Base-by-base conservation (phyloP, 768 basidiomycete genomes). In the Boletellus ananas region DNA sequence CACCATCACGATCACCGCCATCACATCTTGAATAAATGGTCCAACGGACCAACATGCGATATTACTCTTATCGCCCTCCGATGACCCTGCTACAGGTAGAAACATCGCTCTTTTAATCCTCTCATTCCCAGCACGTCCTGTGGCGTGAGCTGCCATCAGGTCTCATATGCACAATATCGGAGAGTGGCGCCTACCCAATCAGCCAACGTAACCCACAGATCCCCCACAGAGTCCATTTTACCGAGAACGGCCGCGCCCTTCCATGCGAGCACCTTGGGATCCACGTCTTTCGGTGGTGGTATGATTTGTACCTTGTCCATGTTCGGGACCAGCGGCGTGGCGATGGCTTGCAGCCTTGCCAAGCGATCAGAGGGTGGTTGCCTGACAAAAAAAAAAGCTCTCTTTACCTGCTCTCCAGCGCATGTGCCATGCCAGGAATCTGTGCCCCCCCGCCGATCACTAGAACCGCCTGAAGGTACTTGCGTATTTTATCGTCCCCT, bases 251-350 rank as follows among this genome's bases (percentile, higher is more conserved):
- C 81, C 6, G 87, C 92, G 10, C 96, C 96, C 67, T 97, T 97
- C 96, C 96, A 99, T 14, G 84, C 84, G 29, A 98, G 78, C 34
- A 92, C 84, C 21, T 83, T 79, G 6, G 91, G 92, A 68, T 98
- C 94, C 38, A 97, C 81, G 52, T 93, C 91, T 65, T 94, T 88
- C 1, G 94, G 94, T 2, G 93, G 87, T n/a, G 93, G 90, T 40
- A 98, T 88, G 51, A 96, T 90, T 56, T 87, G 83, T 7, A 95
- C 87, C 59, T 87, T 89, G 62, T 89, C 86, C 83, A 94, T 90
- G 62, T 84, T 85, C 14, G 80, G 78, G 14, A 90, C 85, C 36
- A 94, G 68, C 6, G 90, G 87, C 9, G 86, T 89, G 10, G 88
- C 87, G 47, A 92, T 91, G 0, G 87, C 90, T 62, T 90, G 87